Evolutionary conservation across 2,329 filamentous ascomycete species (phyloP).

Genomic region (Penicillium glabrum): DNA sequence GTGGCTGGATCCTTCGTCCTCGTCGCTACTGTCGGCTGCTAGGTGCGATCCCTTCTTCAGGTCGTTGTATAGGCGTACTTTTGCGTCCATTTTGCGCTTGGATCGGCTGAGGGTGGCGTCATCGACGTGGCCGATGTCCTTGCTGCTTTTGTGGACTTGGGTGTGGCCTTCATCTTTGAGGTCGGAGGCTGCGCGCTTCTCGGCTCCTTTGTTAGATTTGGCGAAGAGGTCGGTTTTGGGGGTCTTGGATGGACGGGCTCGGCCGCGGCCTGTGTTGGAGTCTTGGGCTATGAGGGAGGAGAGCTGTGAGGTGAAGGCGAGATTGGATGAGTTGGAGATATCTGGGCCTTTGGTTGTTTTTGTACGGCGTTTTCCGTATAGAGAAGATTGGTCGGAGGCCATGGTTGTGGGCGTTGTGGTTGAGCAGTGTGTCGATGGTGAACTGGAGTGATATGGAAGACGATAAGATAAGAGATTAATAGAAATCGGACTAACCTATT

Average conservation of each 20-base stretch:
- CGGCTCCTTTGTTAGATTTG: constrained; percentile 61
- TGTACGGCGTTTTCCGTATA: constrained; percentile 73
- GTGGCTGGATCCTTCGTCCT: constrained; percentile 27
- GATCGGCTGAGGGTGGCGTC: constrained; percentile 62
- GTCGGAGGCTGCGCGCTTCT: constrained; percentile 63
- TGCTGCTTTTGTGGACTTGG: constrained; percentile 60
- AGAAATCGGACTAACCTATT: neutral
- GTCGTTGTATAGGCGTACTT: constrained; percentile 81
- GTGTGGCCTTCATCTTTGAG: constrained; percentile 50
- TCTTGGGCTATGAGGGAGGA: constrained; percentile 71
- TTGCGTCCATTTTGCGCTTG: constrained; percentile 82
- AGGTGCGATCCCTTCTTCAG: constrained; percentile 88
- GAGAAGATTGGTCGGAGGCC: constrained; percentile 34
- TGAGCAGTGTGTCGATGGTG: neutral
- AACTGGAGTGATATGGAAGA: neutral
- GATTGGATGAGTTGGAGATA: constrained; percentile 64
- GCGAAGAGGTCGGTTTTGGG: constrained; percentile 70
- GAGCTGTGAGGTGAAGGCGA: constrained; percentile 87
- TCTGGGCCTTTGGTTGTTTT: constrained; percentile 59
- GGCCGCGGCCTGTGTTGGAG: constrained; percentile 41
- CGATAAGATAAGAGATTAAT: neutral
- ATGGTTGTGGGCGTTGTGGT: constrained; percentile 3
- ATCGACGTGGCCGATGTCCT: constrained; percentile 64
- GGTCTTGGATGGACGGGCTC: constrained; percentile 42
- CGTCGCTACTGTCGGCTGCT: constrained; percentile 40